Evolutionary conservation across 169 alveolate species (phyloP), one percentile per base, ranked within the genome.

Genomic region (Cryptosporidium meleagridis): DNA sequence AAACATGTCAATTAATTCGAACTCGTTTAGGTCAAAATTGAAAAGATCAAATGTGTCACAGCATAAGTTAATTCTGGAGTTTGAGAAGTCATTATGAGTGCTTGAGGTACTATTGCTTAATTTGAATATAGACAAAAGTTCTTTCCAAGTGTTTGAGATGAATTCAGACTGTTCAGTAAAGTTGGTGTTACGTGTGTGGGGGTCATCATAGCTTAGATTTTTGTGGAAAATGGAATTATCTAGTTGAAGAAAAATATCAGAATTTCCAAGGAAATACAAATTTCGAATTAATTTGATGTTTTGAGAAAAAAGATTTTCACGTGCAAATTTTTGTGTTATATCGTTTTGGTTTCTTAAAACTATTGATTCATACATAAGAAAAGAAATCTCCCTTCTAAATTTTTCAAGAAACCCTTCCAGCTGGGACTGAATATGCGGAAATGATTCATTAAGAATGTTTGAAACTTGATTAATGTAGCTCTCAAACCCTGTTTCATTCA

Each of bases 1-100:
- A 21, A 35, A 53, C 33, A 37, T 29, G 26, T 51, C 86, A 53
- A 75, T 41, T 26, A 59, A n/a, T 12, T 75, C 71, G 10, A 26
- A 14, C 41, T 55, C 71, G 33, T 59, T 31, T 35, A 55, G 9
- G 16, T 41, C 26, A 37, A 53, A 75, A 29, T 53, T 75, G 18
- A 75, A 75, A n/a, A 75, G 72, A n/a, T 75, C 86, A 35, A 75
- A 75, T 3, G 86, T 75, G 26, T 75, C 86, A 3, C 72, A 75
- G 33, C 73, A 55, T 26, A 75, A 6, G 23, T 21, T 58, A 21
- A 75, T 18, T 33, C 26, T 53, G 39, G 52, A 52, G 31, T 55
- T 70, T 14, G 72, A 37, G 53, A 65, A 31, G 2, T 33, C 72
- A n/a, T 16, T 21, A 37, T n/a, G 10, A 0, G 52, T 21, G 31